Base-by-base conservation (phyloP, 2,329 filamentous ascomycete species). In the Daldinia sp. region DNA sequence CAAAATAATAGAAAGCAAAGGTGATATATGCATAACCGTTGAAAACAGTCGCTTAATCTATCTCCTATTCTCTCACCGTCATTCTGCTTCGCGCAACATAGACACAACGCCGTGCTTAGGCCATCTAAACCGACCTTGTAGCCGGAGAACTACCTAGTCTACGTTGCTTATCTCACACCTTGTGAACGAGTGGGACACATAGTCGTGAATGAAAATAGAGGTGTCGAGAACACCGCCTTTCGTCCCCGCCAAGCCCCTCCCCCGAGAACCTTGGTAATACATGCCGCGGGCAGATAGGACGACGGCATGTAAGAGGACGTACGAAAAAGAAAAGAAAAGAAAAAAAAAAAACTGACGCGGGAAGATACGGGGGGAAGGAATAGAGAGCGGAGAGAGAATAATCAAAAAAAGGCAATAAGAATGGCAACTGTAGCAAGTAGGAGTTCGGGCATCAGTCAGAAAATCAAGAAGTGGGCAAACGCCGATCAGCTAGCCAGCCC, bases 81-180 rank as follows among this genome's bases (percentile, higher is more conserved):
- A 23, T n/a, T 15, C 43, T 32, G 25, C 45, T 25, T 27, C 63
- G 58, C 48, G 52, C 39, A 35, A 62, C 59, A n/a, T 15, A 60
- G 23, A 60, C 59, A 65, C 65, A 62, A 19, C 54, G 23, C 52
- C 43, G 15, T 27, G 23, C 37, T 15, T 11, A 21, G 45, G 11
- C 15, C 15, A 30, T 11, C 15, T 21, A 49, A n/a, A n/a, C n/a
- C n/a, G n/a, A n/a, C n/a, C n/a, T n/a, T 7, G 11, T 30, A 47
- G 39, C 34, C 32, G 41, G 50, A 54, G 10, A 10, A 47, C 9
- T 45, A 27, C 23, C 48, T n/a, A 51, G 37, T n/a, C 45, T 52
- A 32, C 34, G 34, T 32, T 62, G 50, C 55, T 62, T 62, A 56
- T 62, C 53, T 53, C 35, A 35, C 49, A 51, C 27, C 10, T 41